Conservation (phyloP, 805 yeast genomes). For the Danielia oregonensis region DNA sequence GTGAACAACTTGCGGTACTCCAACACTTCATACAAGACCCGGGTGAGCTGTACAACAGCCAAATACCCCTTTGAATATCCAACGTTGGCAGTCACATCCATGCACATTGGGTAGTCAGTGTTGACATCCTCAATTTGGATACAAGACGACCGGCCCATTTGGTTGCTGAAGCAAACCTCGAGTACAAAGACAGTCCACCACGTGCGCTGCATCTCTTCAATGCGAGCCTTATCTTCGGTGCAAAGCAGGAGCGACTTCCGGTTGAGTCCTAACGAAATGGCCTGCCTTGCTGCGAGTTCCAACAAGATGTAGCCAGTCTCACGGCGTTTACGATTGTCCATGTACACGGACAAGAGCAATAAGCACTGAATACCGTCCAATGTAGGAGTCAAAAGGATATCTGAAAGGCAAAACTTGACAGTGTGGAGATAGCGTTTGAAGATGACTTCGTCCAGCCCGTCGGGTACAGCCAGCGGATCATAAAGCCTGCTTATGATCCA, state of each 20-base stretch:
- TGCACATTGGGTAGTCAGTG: slow-evolving; percentile 23
- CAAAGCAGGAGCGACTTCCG: slow-evolving; percentile 17
- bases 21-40: slow-evolving; percentile 25
- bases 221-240: slow-evolving; percentile 1
- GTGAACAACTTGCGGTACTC: slow-evolving; percentile 24
- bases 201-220: slow-evolving; percentile 39
- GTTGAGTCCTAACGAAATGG: slow-evolving; percentile 47
- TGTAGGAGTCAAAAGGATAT: slow-evolving; percentile 42
- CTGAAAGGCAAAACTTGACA: slow-evolving; percentile 40
- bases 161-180: slow-evolving; percentile 17
- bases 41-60: slow-evolving; percentile 23
- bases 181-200: slow-evolving; percentile 44
- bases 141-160: slow-evolving; percentile 45
- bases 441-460: slow-evolving; percentile 19
- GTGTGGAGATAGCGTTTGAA: slow-evolving; percentile 35
- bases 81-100: not conserved
- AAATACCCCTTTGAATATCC: not conserved
- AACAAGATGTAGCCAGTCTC: slow-evolving; percentile 48
- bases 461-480: slow-evolving; percentile 7
- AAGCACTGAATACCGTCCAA: slow-evolving; percentile 43
- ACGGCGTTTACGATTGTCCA: slow-evolving; percentile 42
- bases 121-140: slow-evolving; percentile 44
- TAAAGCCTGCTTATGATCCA: slow-evolving; percentile 40
- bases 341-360: slow-evolving; percentile 39
- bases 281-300: slow-evolving; percentile 46